phyloP scores from a whole-genome alignment of 2,329 filamentous ascomycete genomes.

The Beauveria brongniartii region DNA sequence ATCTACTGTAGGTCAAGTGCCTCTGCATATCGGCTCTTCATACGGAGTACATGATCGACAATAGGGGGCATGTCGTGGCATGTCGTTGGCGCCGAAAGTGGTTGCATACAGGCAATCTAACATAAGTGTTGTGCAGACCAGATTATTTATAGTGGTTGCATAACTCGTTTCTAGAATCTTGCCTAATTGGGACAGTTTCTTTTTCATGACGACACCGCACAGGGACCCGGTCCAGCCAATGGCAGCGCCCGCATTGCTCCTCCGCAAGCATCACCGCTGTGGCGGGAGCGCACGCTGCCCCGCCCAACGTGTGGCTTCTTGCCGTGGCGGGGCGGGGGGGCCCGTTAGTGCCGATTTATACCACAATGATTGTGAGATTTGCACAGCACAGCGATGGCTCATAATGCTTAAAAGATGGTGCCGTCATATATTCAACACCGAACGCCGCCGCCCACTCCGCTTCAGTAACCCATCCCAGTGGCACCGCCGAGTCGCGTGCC shows the following conservation, averaged over 20 bases:
- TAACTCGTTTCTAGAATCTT: constrained; percentile 9
- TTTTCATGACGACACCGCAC: not conserved
- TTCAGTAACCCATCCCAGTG: not conserved
- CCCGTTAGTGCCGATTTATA: constrained; percentile 10
- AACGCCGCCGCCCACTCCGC: not conserved
- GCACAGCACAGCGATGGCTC: not conserved
- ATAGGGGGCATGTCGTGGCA: not conserved
- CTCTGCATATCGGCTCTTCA: not conserved
- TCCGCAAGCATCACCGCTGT: constrained; percentile 7
- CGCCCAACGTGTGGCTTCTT: not conserved
- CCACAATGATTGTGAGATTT: not conserved
- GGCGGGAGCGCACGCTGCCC: constrained; percentile 1
- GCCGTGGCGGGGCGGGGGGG: not conserved
- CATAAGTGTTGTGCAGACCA: not conserved
- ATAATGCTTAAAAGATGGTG: not conserved
- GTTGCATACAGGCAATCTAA: not conserved
- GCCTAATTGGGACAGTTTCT: not conserved
- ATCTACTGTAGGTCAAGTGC: not conserved
- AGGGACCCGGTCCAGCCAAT: not conserved
- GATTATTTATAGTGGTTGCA: constrained; percentile 9
- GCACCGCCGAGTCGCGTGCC: not conserved
- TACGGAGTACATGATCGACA: not conserved
- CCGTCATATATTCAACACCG: not conserved
- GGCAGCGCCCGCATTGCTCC: not conserved
- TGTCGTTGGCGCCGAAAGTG: not conserved